Evolutionary conservation across 441 rosid species (phyloP).

Genomic region (Populus tomentosa): DNA sequence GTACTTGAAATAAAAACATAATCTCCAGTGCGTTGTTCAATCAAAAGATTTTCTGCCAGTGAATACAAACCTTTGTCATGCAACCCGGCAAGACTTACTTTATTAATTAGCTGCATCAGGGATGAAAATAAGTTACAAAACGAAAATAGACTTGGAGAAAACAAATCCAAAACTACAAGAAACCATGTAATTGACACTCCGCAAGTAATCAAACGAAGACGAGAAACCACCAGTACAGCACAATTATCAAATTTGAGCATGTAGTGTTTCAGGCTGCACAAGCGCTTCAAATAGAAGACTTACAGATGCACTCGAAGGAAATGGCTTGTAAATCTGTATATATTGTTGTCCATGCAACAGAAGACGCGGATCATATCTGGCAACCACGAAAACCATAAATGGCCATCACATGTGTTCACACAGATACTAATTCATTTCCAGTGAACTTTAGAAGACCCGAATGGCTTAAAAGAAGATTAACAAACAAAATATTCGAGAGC

Average conservation of each 20-base stretch:
- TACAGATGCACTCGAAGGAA: slow-evolving; percentile 72
- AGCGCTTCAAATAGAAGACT: slow-evolving; percentile 21
- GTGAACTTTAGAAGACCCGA: not conserved
- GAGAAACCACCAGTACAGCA: not conserved
- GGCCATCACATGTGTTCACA: not conserved
- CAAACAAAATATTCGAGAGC: not conserved
- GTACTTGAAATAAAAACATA: not conserved
- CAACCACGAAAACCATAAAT: not conserved
- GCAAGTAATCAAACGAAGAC: not conserved
- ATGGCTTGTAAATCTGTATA: slow-evolving; percentile 70
- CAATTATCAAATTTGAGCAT: not conserved
- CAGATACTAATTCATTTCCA: not conserved
- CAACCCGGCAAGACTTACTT: slow-evolving; percentile 68
- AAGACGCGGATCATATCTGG: slow-evolving; percentile 71
- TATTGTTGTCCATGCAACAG: slow-evolving; percentile 92
- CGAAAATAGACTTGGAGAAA: not conserved
- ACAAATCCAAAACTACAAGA: not conserved
- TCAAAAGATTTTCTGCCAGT: slow-evolving; percentile 6
- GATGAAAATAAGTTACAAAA: slow-evolving; percentile 12
- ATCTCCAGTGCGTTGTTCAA: not conserved
- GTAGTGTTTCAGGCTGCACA: not conserved
- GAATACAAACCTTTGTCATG: slow-evolving; percentile 83
- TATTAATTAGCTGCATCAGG: slow-evolving; percentile 60
- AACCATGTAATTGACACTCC: not conserved
- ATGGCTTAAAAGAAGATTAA: not conserved